Evolutionary conservation across 495 filamentous ascomycete genomes (phyloP).

Genomic region (Tuber calosporum): DNA sequence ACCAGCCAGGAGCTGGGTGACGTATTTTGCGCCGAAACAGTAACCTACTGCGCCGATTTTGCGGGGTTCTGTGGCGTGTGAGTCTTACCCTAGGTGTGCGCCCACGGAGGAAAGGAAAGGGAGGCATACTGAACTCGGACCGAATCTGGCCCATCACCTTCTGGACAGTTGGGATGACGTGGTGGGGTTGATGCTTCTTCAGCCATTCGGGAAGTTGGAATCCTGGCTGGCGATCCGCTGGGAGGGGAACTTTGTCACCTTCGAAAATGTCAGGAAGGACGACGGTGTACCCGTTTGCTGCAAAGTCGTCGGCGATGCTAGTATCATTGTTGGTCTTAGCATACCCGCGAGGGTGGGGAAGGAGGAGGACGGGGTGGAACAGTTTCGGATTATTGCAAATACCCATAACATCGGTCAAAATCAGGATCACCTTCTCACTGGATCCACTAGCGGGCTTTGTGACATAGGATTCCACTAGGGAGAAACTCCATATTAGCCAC

Average conservation of each 20-base stretch:
- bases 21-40: slow-evolving; percentile 67
- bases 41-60: slow-evolving; percentile 68
- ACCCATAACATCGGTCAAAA: slow-evolving; percentile 61
- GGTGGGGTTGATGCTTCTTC: slow-evolving; percentile 50
- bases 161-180: slow-evolving; percentile 61
- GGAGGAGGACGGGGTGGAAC: slow-evolving; percentile 35
- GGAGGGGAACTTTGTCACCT: slow-evolving; percentile 55
- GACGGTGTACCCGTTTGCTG: slow-evolving; percentile 71
- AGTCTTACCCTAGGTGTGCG: not conserved
- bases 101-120: not conserved
- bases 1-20: slow-evolving; percentile 46
- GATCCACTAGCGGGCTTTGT: slow-evolving; percentile 40
- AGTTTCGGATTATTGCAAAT: slow-evolving; percentile 72
- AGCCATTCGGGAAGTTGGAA: slow-evolving; percentile 60
- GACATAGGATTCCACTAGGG: slow-evolving; percentile 47
- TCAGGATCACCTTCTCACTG: slow-evolving; percentile 50
- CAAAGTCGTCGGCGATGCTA: slow-evolving; percentile 70
- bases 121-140: slow-evolving; percentile 44
- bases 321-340: not conserved
- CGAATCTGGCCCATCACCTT: slow-evolving; percentile 55
- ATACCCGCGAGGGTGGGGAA: slow-evolving; percentile 5
- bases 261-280: slow-evolving; percentile 72
- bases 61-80: slow-evolving; percentile 48
- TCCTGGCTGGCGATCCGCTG: slow-evolving; percentile 52
- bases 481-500: slow-evolving; percentile 2